Base-by-base conservation (phyloP, 148 eudicot species). In the Camellia japonica region DNA sequence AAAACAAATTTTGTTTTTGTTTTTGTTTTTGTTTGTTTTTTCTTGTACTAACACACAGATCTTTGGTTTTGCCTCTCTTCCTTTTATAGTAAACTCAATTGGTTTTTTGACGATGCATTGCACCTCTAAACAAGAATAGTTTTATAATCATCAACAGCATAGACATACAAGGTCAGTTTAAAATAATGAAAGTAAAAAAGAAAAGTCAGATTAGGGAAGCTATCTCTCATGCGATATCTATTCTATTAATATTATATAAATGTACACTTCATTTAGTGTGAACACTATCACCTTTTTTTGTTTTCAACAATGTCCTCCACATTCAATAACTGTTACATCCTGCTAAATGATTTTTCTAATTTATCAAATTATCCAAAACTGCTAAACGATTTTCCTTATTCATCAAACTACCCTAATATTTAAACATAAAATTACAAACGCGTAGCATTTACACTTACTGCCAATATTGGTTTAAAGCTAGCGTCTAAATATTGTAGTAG, bases 131-230 rank as follows among this genome's bases (percentile, higher is more conserved):
- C 56, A 54, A 78, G 59, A 38, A 72, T 54, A 30, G 15, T 47
- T 8, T 70, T 46, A 19, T 79, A 83, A 85, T 84, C 86, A 83
- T 85, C 63, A 69, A 77, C 43, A 82, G 80, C 66, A 82, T 20
- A 60, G 80, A 19, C 19, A 81, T 84, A 81, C n/a, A 68, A 71
- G 74, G 86, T 84, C 84, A 82, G 84, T 80, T 63, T 66, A 70
- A 72, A 70, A 19, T 73, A 78, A 78, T 56, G 46, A 43, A 8
- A 81, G 76, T 71, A 61, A 74, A 68, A 64, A 71, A 76, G 79
- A 82, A 78, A 83, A 87, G 92, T 89, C 92, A 87, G 85, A 91
- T 83, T 82, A 80, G 77, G 87, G 88, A 87, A 89, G 88, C 93
- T 80, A 52, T 70, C 5, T 67, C 41, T 88, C 88, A 82, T 82